Conservation (phyloP, 768 basidiomycete genomes). For the Hygrophoropsis aurantiaca region DNA sequence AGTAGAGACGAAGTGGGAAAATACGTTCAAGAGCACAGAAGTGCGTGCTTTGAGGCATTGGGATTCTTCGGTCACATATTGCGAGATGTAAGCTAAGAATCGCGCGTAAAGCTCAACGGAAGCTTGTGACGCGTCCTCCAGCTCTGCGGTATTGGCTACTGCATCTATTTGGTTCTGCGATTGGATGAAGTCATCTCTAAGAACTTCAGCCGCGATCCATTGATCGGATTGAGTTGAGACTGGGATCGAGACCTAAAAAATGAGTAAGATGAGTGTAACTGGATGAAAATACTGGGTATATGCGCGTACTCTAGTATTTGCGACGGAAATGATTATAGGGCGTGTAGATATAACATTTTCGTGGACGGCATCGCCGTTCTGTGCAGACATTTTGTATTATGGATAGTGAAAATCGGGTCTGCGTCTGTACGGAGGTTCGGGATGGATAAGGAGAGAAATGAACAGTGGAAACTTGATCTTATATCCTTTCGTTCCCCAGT, state of each 20-base stretch:
- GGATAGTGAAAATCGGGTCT: background rate
- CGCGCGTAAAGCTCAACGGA: slow-evolving; percentile 77
- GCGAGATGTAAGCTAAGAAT: slow-evolving; percentile 77
- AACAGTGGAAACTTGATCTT: slow-evolving; percentile 1
- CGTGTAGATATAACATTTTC: slow-evolving; percentile 33
- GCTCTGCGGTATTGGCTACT: slow-evolving; percentile 50
- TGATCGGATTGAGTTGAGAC: slow-evolving; percentile 78
- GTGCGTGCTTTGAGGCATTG: slow-evolving; percentile 53
- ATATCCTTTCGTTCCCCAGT: slow-evolving; percentile 22
- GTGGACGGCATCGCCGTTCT: slow-evolving; percentile 28
- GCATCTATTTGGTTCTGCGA: slow-evolving; percentile 57
- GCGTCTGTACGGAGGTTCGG: slow-evolving; percentile 7
- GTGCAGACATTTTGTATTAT: slow-evolving; percentile 30
- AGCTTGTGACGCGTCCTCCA: slow-evolving; percentile 60
- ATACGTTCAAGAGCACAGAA: slow-evolving; percentile 69
- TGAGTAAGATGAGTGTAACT: slow-evolving; percentile 6
- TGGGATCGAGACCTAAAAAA: slow-evolving; percentile 74
- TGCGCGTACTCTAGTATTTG: slow-evolving; percentile 34
- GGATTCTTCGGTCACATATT: slow-evolving; percentile 56
- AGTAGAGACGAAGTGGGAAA: slow-evolving; percentile 74
- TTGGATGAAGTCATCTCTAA: slow-evolving; percentile 85
- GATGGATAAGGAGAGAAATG: background rate
- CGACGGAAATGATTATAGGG: slow-evolving; percentile 31
- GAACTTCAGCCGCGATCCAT: slow-evolving; percentile 92
- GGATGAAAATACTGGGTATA: slow-evolving; percentile 5